Conservation (phyloP, 2,329 filamentous ascomycete genomes). For the Fusarium albosuccineum region DNA sequence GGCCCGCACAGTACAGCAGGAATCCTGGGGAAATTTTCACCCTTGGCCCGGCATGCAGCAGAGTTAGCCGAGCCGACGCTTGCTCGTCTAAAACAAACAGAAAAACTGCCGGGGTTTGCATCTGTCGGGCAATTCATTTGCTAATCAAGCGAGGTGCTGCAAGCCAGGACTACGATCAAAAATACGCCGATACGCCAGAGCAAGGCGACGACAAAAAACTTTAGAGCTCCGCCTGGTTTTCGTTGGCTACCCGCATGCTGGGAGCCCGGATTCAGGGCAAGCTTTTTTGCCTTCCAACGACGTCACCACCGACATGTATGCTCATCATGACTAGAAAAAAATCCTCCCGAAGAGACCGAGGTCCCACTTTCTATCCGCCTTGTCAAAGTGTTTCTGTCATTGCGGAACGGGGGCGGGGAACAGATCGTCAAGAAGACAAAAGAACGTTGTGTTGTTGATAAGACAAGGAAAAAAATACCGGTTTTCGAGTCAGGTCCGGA, state of each 20-base stretch:
- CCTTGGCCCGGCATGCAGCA: conserved; percentile 15
- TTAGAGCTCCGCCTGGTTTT: not conserved
- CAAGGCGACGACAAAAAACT: not conserved
- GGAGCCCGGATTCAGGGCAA: conserved; percentile 3
- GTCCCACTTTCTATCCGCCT: conserved; percentile 10
- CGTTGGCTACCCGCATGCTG: not conserved
- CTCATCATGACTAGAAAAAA: conserved; percentile 6
- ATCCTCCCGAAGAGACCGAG: conserved; percentile 9
- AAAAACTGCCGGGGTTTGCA: not conserved
- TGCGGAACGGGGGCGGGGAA: not conserved
- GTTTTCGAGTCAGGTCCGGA: conserved; percentile 16
- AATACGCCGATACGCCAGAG: conserved; percentile 5
- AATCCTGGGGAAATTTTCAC: conserved; percentile 26
- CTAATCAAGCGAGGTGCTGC: conserved; percentile 15
- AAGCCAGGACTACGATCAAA: not conserved
- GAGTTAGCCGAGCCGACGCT: conserved; percentile 22
- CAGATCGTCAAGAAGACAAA: not conserved
- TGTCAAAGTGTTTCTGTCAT: conserved; percentile 20
- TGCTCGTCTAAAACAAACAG: not conserved
- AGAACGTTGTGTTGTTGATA: conserved; percentile 2
- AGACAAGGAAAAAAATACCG: conserved; percentile 22
- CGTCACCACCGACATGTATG: conserved; percentile 26
- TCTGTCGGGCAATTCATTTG: not conserved
- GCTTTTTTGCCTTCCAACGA: conserved; percentile 28
- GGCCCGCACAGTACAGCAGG: conserved; percentile 31